Evolutionary conservation across 2,329 filamentous ascomycete genomes (phyloP), one percentile per base, ranked within the genome.

Genomic region (Pseudogymnoascus sp.): DNA sequence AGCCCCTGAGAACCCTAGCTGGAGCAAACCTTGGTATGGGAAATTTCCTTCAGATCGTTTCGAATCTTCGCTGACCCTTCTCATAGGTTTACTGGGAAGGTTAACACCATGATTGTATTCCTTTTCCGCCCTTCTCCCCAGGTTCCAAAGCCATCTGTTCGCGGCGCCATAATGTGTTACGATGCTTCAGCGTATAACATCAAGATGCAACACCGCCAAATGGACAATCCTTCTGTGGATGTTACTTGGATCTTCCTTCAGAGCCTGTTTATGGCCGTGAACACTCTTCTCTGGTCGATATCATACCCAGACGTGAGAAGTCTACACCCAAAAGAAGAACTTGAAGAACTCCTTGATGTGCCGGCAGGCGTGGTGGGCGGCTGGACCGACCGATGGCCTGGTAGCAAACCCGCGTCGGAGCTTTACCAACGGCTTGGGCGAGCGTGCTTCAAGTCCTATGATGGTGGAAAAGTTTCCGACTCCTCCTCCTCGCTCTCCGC

Each of bases 161-260:
- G 83, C n/a, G 91, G 93, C 0, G 93, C 93, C 1, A 78, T 83
- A 33, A 88, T 86, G 68, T 97, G 93, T 72, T 97, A 89, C 71
- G 87, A 95, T 52, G 92, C 91, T 41, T 88, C 91, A 55, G 82
- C 87, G 9, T 90, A 86, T 74, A 93, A 96, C 71, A 90, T 97
- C 69, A 83, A 88, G 67, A 85, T 93, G 72, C 88, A 92, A 49
- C 86, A 85, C 71, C 87, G 89, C 69, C 92, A 96, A 74, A 88
- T 96, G 71, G 84, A 88, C 67, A 86, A 83, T 14, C 83, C 84
- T 12, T 87, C 86, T 21, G 85, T 95, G 9, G 93, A 97, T 71
- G 81, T 97, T 64, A 97, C 93, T 0, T 97, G 93, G 93, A 88
- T 96, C 45, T 96, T 96, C 71, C 85, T 96, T 1, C 83, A 96